Base-by-base conservation (phyloP, 169 alveolate genomes). In the Babesia ovata region DNA sequence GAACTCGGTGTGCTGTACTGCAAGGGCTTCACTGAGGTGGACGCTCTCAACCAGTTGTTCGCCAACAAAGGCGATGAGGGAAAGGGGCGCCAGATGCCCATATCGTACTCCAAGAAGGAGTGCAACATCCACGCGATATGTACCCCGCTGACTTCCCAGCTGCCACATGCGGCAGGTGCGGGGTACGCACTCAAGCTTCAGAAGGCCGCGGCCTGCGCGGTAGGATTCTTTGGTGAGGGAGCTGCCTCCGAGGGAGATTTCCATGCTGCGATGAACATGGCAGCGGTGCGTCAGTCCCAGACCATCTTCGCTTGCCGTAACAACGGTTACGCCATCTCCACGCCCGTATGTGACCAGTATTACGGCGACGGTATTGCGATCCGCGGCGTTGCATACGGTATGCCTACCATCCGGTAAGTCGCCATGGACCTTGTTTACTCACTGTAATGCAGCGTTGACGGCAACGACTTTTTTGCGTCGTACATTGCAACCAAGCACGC, bases 181-280 rank as follows among this genome's bases (percentile, higher is more conserved):
- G 99, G 99, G 33, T 97, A 96, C 78, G 97, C 96, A 24, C 92
- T 91, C 67, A 94, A 95, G 79, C 78, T 95, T 16, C 91, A 73
- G 36, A 90, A 91, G 49, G 92, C 88, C 63, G 86, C 94, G 49
- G 95, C 95, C 21, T 92, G 93, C 48, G 96, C 98, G 13, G 96
- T 92, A 46, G 88, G 96, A 24, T 95, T 75, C 86, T 97, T 95
- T 76, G 99, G 99, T 29, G 99, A 97, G 52, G 99, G 99, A n/a
- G 98, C 99, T 11, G 98, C 99, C 7, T 93, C 98, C 44, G 99
- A 96, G 87, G 99, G 99, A 57, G 99, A 96, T 85, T 94, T 93
- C 75, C 96, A 93, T 71, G 94, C 98, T 22, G 98, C 98, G 54
- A 54, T 97, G 79, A 97, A 97, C 92, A 95, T 97, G 76, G 99